Conservation (phyloP, 73 alveolate genomes). For the Paramecium octaurelia region DNA sequence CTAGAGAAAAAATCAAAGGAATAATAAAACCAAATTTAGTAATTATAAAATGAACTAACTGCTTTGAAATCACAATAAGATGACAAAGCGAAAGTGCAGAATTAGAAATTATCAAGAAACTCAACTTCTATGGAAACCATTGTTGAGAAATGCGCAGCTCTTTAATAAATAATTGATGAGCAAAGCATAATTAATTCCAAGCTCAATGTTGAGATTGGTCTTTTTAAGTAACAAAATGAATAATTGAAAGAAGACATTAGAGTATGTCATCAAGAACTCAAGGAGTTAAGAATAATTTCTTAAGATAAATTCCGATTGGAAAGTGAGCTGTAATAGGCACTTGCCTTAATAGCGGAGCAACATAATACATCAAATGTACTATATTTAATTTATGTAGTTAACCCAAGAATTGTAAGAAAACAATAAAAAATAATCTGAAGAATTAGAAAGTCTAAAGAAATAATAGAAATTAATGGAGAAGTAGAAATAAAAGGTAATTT, state of each 20-base stretch:
- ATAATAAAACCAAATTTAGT: background rate
- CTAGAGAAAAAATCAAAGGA: background rate
- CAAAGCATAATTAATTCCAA: background rate
- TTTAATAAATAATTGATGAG: background rate
- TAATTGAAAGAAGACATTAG: background rate
- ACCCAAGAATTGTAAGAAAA: background rate
- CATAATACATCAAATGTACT: background rate
- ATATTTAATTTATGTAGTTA: background rate
- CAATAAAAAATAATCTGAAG: background rate
- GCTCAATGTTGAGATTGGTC: background rate
- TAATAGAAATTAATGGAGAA: background rate
- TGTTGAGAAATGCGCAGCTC: background rate
- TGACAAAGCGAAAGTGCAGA: background rate
- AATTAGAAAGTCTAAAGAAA: background rate
- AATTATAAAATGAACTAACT: background rate
- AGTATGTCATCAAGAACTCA: background rate
- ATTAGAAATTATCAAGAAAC: background rate
- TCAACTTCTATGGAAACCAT: background rate
- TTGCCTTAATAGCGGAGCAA: background rate
- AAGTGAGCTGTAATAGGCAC: background rate
- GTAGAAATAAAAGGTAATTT: background rate
- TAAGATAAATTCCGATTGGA: background rate
- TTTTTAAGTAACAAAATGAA: background rate
- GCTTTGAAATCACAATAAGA: background rate
- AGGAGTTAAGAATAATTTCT: background rate